A percentile compares a stretch with the other conserved stretches of the same genome.
Evolutionary conservation across 75 land plant species (phyloP).

Genomic region (Sequoiadendron giganteum): DNA sequence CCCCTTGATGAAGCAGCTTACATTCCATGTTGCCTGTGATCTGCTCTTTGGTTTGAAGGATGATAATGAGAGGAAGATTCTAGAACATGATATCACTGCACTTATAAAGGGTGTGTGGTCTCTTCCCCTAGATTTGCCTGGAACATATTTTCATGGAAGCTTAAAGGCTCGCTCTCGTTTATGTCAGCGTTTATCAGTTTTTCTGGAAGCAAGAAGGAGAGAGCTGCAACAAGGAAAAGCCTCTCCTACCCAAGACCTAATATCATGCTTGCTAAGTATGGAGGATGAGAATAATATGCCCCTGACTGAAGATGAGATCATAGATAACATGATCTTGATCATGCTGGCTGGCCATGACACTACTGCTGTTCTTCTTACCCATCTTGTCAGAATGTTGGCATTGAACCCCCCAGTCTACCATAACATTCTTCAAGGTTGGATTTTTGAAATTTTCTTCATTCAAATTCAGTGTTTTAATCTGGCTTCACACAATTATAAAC

Average conservation of each 20-base stretch:
- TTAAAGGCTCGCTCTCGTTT: constrained; percentile 12
- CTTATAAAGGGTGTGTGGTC: constrained; percentile 15
- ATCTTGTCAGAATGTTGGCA: too few species aligned
- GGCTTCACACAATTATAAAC: too few species aligned
- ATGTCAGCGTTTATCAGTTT: not conserved
- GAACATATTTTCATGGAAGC: constrained; percentile 1
- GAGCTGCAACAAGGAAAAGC: too few species aligned
- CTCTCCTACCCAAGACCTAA: too few species aligned
- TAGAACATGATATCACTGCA: constrained; percentile 10
- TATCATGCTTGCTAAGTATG: constrained; percentile 15
- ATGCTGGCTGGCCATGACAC: constrained; percentile 60
- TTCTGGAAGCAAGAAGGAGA: too few species aligned
- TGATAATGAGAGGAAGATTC: constrained; percentile 9
- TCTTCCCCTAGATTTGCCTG: constrained; percentile 16
- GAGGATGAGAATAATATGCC: constrained; percentile 31
- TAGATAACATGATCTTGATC: constrained; percentile 39
- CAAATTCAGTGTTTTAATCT: too few species aligned
- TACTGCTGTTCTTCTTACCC: constrained; percentile 14
- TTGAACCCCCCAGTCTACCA: too few species aligned
- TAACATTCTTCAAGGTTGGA: too few species aligned
- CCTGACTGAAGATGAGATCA: constrained; percentile 38
- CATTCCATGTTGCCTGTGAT: constrained; percentile 26
- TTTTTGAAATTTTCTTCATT: too few species aligned
- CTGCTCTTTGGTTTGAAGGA: constrained; percentile 24
- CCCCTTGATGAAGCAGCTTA: constrained; percentile 30